phyloP scores from a whole-genome alignment of 2,329 filamentous ascomycete genomes.

The Epichloe sibirici region DNA sequence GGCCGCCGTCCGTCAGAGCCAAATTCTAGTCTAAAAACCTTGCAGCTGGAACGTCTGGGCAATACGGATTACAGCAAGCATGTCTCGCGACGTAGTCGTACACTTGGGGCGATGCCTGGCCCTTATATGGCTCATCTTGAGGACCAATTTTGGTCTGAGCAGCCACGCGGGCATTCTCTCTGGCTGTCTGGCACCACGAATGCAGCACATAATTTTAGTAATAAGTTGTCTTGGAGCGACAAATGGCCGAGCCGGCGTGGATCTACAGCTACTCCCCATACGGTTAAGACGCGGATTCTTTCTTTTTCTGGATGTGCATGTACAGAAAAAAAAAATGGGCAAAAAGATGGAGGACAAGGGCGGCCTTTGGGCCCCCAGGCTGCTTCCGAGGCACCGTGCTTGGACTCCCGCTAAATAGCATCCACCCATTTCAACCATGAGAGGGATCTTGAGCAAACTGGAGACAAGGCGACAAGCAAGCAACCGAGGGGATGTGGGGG shows the following conservation, averaged over 20 bases:
- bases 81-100: background rate
- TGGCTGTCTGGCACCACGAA: background rate
- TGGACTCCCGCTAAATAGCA: conserved; percentile 10
- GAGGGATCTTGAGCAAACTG: background rate
- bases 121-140: background rate
- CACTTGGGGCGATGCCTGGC: background rate
- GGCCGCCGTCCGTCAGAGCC: background rate
- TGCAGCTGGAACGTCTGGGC: conserved; percentile 3
- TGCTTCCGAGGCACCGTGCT: conserved; percentile 14
- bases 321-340: conserved; percentile 1
- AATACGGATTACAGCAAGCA: background rate
- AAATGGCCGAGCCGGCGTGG: conserved; percentile 4
- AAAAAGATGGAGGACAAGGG: background rate
- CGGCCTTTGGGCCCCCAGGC: conserved; percentile 2
- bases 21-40: conserved; percentile 2
- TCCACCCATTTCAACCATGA: conserved; percentile 8
- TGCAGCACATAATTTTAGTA: background rate
- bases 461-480: background rate
- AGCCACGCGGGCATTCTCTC: too few relatives aligned
- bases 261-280: conserved; percentile 3
- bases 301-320: too few relatives aligned
- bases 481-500: conserved; percentile 1
- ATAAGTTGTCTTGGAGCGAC: background rate
- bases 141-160: background rate
- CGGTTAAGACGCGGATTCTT: conserved; percentile 3